Percentiles rank a stretch among this genome's conserved stretches.
Conservation (phyloP, 108 stramenopile species). For the Cyclotella sp. region DNA sequence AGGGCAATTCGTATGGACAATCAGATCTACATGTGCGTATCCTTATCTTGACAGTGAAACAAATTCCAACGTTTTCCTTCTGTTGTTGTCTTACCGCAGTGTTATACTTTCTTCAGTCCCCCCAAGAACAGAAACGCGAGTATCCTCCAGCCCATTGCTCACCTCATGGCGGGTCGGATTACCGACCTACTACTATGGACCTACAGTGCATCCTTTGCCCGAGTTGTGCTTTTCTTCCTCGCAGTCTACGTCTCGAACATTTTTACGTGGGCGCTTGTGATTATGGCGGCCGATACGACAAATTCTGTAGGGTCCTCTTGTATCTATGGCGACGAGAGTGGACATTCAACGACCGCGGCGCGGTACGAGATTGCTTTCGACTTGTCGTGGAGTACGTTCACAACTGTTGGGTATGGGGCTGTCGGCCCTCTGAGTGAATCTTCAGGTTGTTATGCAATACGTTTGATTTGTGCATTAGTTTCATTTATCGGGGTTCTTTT, state of each 20-base stretch:
- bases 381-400: slow-evolving; percentile 47
- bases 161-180: slow-evolving; percentile 22
- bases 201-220: slow-evolving; percentile 17
- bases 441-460: slow-evolving; percentile 25
- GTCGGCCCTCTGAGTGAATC: slow-evolving; percentile 22
- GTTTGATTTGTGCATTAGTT: slow-evolving; percentile 36
- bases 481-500: slow-evolving; percentile 47
- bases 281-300: slow-evolving; percentile 8
- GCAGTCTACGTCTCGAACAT: slow-evolving; percentile 32
- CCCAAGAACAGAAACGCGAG: slow-evolving; percentile 15
- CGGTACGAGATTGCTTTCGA: slow-evolving; percentile 36
- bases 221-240: slow-evolving; percentile 35
- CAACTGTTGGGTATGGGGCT: slow-evolving; percentile 46
- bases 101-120: neutral
- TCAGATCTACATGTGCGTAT: slow-evolving; percentile 4
- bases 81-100: neutral
- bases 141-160: slow-evolving; percentile 10
- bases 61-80: neutral
- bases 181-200: slow-evolving; percentile 26
- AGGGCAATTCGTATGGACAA: slow-evolving; percentile 2
- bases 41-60: neutral
- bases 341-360: neutral
- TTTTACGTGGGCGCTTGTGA: slow-evolving; percentile 21
- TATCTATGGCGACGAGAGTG: slow-evolving; percentile 17
- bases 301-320: slow-evolving; percentile 7